Conservation (phyloP, 768 basidiomycete genomes). For the Rhodosporidiobolus odoratus region DNA sequence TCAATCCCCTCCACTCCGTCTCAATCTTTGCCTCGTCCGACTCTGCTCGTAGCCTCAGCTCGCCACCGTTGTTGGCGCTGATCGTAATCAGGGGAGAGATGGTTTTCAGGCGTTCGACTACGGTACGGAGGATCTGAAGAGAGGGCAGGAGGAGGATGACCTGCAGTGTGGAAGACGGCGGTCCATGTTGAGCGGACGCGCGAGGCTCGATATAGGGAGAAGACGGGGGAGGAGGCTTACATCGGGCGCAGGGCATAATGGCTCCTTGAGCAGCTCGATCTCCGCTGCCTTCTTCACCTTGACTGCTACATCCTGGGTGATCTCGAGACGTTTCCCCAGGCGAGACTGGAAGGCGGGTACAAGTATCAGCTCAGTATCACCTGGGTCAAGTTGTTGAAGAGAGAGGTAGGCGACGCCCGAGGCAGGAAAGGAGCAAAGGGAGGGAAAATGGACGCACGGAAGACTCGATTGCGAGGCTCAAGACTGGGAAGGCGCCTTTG, state of each 20-base stretch:
- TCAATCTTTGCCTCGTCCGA: conserved; percentile 72
- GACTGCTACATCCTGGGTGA: conserved; percentile 75
- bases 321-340: conserved; percentile 60
- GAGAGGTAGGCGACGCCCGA: neutral
- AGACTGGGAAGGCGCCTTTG: conserved; percentile 54
- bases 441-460: conserved; percentile 14
- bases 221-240: conserved; percentile 47
- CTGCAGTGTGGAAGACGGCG: conserved; percentile 48
- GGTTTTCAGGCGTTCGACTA: conserved; percentile 66
- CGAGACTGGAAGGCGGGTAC: conserved; percentile 49
- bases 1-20: conserved; percentile 70
- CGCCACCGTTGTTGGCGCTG: conserved; percentile 62
- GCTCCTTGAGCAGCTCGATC: conserved; percentile 66
- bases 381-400: neutral
- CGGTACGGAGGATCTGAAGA: conserved; percentile 66
- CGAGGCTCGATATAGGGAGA: neutral
- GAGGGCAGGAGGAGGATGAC: conserved; percentile 69
- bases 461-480: conserved; percentile 67
- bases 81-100: conserved; percentile 67
- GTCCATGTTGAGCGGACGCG: too few relatives aligned
- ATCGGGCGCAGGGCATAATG: conserved; percentile 78
- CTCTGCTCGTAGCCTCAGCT: conserved; percentile 48
- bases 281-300: conserved; percentile 73
- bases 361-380: too few relatives aligned
- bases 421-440: neutral